A percentile compares a stretch with the other conserved stretches of the same genome.
Conservation (phyloP, 2,329 filamentous ascomycete genomes). For the Parafenestella ontariensis region DNA sequence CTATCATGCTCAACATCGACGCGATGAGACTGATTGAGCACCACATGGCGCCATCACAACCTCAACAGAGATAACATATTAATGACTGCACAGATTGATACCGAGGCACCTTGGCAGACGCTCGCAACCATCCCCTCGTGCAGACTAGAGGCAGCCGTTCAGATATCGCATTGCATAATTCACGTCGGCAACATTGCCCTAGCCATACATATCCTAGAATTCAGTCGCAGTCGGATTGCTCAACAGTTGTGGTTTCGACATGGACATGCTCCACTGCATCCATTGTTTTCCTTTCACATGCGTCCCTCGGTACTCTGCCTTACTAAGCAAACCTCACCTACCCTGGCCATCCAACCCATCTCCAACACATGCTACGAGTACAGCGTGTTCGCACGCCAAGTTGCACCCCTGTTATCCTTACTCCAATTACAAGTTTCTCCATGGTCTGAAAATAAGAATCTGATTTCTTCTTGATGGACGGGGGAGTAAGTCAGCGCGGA, state of each 20-base stretch:
- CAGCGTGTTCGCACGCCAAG: too few species aligned
- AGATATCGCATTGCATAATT: not conserved
- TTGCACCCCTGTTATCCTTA: too few species aligned
- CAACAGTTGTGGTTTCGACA: not conserved
- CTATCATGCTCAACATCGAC: not conserved
- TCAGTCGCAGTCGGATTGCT: not conserved
- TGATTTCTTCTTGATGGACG: too few species aligned
- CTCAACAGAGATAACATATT: not conserved
- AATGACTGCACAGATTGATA: not conserved
- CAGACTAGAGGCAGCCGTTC: not conserved
- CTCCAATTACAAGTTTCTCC: too few species aligned
- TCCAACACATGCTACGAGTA: too few species aligned
- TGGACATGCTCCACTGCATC: not conserved
- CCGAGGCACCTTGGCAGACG: not conserved
- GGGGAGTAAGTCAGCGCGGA: too few species aligned
- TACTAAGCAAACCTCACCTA: not conserved
- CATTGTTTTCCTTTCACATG: not conserved
- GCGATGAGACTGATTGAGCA: not conserved
- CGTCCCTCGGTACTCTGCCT: not conserved
- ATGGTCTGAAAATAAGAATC: too few species aligned
- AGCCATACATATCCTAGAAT: not conserved
- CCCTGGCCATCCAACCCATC: too few species aligned
- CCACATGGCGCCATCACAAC: not conserved
- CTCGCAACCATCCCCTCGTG: not conserved
- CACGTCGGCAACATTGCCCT: not conserved